phyloP scores from a whole-genome alignment of 495 filamentous ascomycete genomes.

The Penicillium turbatum region DNA sequence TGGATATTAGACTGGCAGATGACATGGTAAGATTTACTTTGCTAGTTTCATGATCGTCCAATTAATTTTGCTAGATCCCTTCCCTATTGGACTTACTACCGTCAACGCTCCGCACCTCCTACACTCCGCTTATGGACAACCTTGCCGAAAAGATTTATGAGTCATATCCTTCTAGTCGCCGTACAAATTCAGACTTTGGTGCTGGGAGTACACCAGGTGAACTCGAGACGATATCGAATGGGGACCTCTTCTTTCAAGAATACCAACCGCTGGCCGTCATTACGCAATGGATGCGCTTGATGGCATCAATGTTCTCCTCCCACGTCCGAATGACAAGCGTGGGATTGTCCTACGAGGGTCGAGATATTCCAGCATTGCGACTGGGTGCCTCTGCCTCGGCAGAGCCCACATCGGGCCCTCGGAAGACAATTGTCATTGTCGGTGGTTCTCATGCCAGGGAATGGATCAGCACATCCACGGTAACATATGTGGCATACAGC shows the following conservation, averaged over 20 bases:
- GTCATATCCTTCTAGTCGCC: constrained; percentile 58
- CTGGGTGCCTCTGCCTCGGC: constrained; percentile 58
- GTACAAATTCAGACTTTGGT: constrained; percentile 25
- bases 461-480: constrained; percentile 92
- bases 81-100: constrained; percentile 83
- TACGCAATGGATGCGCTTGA: constrained; percentile 80
- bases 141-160: constrained; percentile 71
- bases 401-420: constrained; percentile 37
- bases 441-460: constrained; percentile 89
- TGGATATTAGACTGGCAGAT: constrained; percentile 79
- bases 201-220: constrained; percentile 31
- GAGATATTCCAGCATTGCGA: constrained; percentile 76
- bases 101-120: constrained; percentile 62
- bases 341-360: constrained; percentile 78
- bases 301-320: constrained; percentile 81
- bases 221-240: constrained; percentile 32
- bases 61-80: constrained; percentile 42
- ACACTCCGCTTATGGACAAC: constrained; percentile 75
- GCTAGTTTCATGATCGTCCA: neutral
- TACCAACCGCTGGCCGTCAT: constrained; percentile 82
- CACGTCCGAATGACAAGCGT: constrained; percentile 70
- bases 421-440: constrained; percentile 76
- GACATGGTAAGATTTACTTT: constrained; percentile 57
- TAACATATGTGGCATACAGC: constrained; percentile 88
- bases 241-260: constrained; percentile 78